A percentile compares a stretch with the other conserved stretches of the same genome.
These are phyloP conservation scores for Neurospora discreta DNA, from an alignment of 495 filamentous ascomycete species.

Conservation along the genomic window DNA sequence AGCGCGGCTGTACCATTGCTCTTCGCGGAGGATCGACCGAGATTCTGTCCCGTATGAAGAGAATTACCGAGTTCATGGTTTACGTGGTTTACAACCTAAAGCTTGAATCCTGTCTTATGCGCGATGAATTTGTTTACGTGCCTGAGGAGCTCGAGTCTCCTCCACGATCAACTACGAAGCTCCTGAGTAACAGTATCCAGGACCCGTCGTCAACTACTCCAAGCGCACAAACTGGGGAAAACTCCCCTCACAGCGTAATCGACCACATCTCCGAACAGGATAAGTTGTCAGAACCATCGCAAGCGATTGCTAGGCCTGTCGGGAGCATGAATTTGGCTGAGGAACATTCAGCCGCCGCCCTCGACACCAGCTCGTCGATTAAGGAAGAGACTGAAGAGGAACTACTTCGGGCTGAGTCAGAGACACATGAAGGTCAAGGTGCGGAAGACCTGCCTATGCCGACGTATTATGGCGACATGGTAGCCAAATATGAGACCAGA, in stretches of 20 bases:
- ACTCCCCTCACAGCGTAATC: not conserved
- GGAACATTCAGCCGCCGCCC: conserved; percentile 4
- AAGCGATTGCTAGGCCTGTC: conserved; percentile 1
- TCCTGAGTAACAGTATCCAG: not conserved
- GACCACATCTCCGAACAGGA: not conserved
- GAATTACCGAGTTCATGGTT: conserved; percentile 95
- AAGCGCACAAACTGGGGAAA: conserved; percentile 18
- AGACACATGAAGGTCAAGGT: conserved; percentile 44
- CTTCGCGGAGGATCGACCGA: conserved; percentile 69
- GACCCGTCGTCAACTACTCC: conserved; percentile 6
- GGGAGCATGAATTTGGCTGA: not conserved
- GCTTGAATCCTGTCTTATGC: conserved; percentile 90
- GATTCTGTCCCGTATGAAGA: conserved; percentile 68
- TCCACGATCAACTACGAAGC: conserved; percentile 9
- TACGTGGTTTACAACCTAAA: conserved; percentile 98
- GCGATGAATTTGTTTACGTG: conserved; percentile 86
- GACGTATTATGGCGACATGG: conserved; percentile 88
- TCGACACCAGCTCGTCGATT: not conserved
- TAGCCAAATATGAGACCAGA: conserved; percentile 81
- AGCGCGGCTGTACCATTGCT: conserved; percentile 92
- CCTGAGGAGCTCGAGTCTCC: conserved; percentile 46
- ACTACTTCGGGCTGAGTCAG: conserved; percentile 34
- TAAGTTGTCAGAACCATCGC: conserved; percentile 7
- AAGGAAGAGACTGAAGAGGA: not conserved
- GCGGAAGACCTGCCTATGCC: conserved; percentile 84